Base-by-base conservation (phyloP, 768 basidiomycete genomes). In the Scleroderma bovista region DNA sequence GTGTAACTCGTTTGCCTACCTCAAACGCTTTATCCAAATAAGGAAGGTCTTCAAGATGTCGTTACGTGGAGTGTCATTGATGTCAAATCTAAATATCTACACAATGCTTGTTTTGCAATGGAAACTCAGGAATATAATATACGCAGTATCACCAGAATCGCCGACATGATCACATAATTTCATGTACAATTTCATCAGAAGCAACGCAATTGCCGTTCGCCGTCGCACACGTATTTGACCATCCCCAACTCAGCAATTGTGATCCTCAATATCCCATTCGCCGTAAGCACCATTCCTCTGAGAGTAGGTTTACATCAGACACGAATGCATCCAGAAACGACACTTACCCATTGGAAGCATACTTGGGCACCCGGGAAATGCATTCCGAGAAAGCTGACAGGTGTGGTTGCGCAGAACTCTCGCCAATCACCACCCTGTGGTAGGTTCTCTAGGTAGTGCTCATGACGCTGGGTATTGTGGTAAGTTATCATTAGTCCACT, bases 371-470 rank as follows among this genome's bases (percentile, higher is more conserved):
- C 50, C 0, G 43, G 37, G 17, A 68, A 70, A 15, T 63, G 48
- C 50, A 55, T 38, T 0, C 56, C 32, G 13, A 51, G 37, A 42
- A 69, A 64, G 19, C 24, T 19, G 11, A 50, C 46, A 2, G 69
- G 69, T 0, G 69, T 71, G 1, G 69, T 67, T 1, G 66, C 65
- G 44, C 68, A 69, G 48, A 71, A 68, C 16, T 63, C 59, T 16
- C 42, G 50, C 68, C 67, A 70, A 15, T 68, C 56, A 17, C 52
- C 48, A 6, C 56, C 51, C 10, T 44, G 5, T 0, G 59, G 66
- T 9, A 70, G 47, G 34, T 66, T 59, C 43, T 53, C 51, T 3
- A 71, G 46, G n/a, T 57, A 58, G 6, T 64, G 59, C 11, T 62
- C 59, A 32, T 63, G 48, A 26, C 53, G 51, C 69, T 70, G 32